These are phyloP conservation scores for Aspergillus sp. DNA, from an alignment of 2,329 filamentous ascomycete species.

Conservation along the genomic window DNA sequence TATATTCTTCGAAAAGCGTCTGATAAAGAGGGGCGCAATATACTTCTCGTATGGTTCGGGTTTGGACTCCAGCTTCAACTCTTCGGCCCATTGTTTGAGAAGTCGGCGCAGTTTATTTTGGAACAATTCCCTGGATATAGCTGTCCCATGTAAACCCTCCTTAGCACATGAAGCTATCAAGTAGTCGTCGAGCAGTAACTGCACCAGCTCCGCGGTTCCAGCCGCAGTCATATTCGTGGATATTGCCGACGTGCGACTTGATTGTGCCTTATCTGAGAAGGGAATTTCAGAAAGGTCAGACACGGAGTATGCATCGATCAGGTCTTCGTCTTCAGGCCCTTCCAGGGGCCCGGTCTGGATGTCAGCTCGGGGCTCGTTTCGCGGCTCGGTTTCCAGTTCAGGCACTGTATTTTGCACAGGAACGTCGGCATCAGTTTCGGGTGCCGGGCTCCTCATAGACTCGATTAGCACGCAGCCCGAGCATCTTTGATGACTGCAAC, in stretches of 20 bases:
- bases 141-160: neutral
- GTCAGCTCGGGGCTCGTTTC: too few relatives aligned
- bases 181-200: neutral
- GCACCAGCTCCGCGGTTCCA: neutral
- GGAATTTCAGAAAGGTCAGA: too few relatives aligned
- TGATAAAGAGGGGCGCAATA: neutral
- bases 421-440: too few relatives aligned
- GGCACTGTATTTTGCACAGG: too few relatives aligned
- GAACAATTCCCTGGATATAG: neutral
- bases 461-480: too few relatives aligned
- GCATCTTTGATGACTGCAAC: rapidly evolving
- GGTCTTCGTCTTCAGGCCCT: too few relatives aligned
- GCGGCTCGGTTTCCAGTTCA: too few relatives aligned
- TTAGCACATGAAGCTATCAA: neutral
- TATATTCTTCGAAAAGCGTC: neutral
- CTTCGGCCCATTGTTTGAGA: neutral
- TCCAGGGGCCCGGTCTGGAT: too few relatives aligned
- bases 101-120: neutral
- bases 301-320: too few relatives aligned
- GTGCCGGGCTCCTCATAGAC: too few relatives aligned
- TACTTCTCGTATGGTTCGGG: neutral
- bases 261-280: neutral
- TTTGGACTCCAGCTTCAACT: neutral
- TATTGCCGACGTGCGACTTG: neutral
- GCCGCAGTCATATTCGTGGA: neutral